Percentiles rank a stretch among this genome's conserved stretches.
Conservation (phyloP, 495 filamentous ascomycete genomes). For the Terfezia boudieri region DNA sequence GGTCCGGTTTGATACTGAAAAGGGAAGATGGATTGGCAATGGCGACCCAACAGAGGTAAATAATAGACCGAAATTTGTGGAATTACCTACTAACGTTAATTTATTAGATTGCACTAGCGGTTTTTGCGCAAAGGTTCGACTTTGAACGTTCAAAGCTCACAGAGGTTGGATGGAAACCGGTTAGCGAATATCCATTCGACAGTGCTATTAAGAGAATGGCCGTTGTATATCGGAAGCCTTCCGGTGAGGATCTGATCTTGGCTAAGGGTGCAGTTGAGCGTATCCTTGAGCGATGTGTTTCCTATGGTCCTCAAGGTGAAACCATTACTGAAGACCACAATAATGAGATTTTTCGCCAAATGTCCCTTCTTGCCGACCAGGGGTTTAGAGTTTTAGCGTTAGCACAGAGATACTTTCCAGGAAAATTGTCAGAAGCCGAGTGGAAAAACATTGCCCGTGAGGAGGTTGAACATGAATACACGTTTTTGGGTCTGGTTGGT, state of each 20-base stretch:
- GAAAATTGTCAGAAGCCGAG: conserved; percentile 1
- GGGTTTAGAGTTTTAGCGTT: conserved; percentile 67
- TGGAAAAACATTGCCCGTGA: conserved; percentile 17
- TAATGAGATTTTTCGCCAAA: conserved; percentile 36
- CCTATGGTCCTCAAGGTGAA: conserved; percentile 21
- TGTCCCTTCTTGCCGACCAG: conserved; percentile 44
- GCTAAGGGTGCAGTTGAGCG: conserved; percentile 68
- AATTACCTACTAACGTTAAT: conserved; percentile 36
- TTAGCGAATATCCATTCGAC: conserved; percentile 62
- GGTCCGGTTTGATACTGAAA: conserved; percentile 34
- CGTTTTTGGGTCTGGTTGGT: conserved; percentile 45
- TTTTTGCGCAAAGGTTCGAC: conserved; percentile 51
- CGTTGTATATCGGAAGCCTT: conserved; percentile 36
- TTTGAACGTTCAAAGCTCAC: conserved; percentile 33
- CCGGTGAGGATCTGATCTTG: conserved; percentile 31
- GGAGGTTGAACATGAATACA: conserved; percentile 33
- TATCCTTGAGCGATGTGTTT: conserved; percentile 47
- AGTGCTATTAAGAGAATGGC: conserved; percentile 69
- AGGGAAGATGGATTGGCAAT: conserved; percentile 41
- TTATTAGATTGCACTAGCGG: conserved; percentile 49
- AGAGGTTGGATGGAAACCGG: conserved; percentile 35
- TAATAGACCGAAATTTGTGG: conserved; percentile 35
- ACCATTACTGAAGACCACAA: conserved; percentile 26
- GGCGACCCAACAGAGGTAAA: conserved; percentile 58
- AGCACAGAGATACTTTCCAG: conserved; percentile 27